Evolutionary conservation across 169 alveolate species (phyloP).

Genomic region (Plasmodium vinckei): DNA sequence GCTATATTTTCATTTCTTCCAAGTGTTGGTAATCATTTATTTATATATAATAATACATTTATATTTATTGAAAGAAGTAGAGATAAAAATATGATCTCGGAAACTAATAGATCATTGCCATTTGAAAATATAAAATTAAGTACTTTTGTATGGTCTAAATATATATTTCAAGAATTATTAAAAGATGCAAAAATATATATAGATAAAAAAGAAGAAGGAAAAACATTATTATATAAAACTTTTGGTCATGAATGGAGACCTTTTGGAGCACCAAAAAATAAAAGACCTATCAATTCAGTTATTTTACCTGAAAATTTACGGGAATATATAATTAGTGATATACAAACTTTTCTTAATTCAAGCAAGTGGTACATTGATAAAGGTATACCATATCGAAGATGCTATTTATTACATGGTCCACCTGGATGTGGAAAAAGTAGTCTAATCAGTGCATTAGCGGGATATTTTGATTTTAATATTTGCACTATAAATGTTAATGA

Average conservation of each 20-base stretch:
- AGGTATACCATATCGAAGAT: slow-evolving; percentile 90
- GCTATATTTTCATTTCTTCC: slow-evolving; percentile 57
- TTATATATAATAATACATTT: slow-evolving; percentile 36
- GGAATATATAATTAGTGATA: slow-evolving; percentile 53
- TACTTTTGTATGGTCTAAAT: slow-evolving; percentile 72
- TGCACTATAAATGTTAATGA: slow-evolving; percentile 86
- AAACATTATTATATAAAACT: slow-evolving; percentile 80
- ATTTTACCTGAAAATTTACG: slow-evolving; percentile 59
- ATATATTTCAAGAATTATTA: slow-evolving; percentile 54
- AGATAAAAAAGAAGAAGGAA: slow-evolving; percentile 80
- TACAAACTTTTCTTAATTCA: slow-evolving; percentile 40
- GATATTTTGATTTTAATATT: slow-evolving; percentile 84
- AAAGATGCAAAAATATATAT: slow-evolving; percentile 55
- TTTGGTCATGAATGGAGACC: slow-evolving; percentile 86
- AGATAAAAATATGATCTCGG: slow-evolving; percentile 60
- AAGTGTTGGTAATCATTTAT: slow-evolving; percentile 74
- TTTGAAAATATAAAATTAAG: slow-evolving; percentile 72
- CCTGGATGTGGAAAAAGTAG: slow-evolving; percentile 92
- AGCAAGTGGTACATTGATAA: slow-evolving; percentile 83
- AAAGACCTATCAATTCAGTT: slow-evolving; percentile 84
- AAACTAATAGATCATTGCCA: slow-evolving; percentile 43
- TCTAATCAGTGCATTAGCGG: slow-evolving; percentile 88
- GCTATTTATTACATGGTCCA: slow-evolving; percentile 88
- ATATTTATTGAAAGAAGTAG: slow-evolving; percentile 48
- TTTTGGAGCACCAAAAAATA: slow-evolving; percentile 83